Base-by-base conservation (phyloP, 306 rosid genomes). In the Mimosa pudica region DNA sequence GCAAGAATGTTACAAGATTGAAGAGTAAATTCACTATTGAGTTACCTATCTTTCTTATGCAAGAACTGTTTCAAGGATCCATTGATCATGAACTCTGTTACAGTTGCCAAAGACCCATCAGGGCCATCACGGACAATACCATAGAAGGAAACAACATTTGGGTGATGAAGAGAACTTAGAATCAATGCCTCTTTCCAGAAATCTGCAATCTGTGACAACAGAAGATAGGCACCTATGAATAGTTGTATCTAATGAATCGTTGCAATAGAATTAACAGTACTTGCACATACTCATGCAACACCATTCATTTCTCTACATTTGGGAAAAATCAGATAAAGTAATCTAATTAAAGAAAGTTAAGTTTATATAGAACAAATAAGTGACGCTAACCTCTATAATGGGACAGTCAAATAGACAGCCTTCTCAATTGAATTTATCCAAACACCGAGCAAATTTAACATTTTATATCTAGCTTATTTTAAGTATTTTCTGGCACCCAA, bases 51-150 rank as follows among this genome's bases (percentile, higher is more conserved):
- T 82, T 96, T 96, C 88, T 96, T 96, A 86, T 91, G 97, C 91
- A 96, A 86, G 85, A 96, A 96, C 87, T 96, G 99, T 84, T 96
- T 96, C 84, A 96, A 76, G 71, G 99, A 96, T 85, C 99, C 99
- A 88, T 96, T 96, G 69, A 96, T 82, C 99, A 93, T 96, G 93
- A 96, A 96, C 66, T 96, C 99, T 2, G 99, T 96, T 81, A 96
- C 94, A 36, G 99, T 96, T 61, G 99, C 99, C 84, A 96, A 88
- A 68, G 98, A 90, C 67, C 99, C 96, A 81, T 93, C 99, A 71
- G 99, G 98, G 77, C 99, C 99, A 84, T 96, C 97, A 46, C 99
- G 98, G 46, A 96, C 99, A 85, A 96, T 96, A 58, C 99, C 99
- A 74, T 96, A 96, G 73, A 96, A 91, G 70, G 99, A 90, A 78